Base-by-base conservation (phyloP, 306 rosid genomes). In the Pterocarpus macrocarpus region DNA sequence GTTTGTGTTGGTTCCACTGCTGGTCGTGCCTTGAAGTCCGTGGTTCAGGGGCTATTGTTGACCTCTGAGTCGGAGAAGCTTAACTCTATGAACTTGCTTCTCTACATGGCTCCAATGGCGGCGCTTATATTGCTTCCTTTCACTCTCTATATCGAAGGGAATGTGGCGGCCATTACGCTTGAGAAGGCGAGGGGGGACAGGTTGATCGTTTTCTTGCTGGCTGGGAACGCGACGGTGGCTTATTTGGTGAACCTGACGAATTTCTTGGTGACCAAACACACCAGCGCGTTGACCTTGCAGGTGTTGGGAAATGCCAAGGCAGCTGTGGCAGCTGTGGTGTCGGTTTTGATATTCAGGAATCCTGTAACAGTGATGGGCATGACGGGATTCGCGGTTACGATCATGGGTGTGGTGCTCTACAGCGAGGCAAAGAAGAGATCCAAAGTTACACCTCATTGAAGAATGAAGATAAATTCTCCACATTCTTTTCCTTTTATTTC, bases 231-330 rank as follows among this genome's bases (percentile, higher is more conserved):
- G 1, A 95, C 98, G 5, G 95, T 95, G n/a, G 98, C 98, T 12
- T 95, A 95, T 77, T 77, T 93, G 61, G 61, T 55, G 61, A 55
- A 55, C 61, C 28, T 55, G 16, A 55, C 61, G 32, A 55, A 55
- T n/a, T 95, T 95, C 73, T 38, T 95, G 78, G 98, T 95, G 5
- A 95, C 98, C n/a, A 95, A 95, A 35, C 97, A 95, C 78, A 95
- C 98, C 0, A 95, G 98, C 47, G 98, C 98, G 0, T 76, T 95
- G 87, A 95, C 98, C 0, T 71, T 95, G 61, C 99, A 95, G 83
- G 99, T 95, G 13, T 81, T 95, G 56, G 99, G 99, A 4, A 95
- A 95, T 78, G 99, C 97, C 1, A 95, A 95, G 78, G 97, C 97
- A 2, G 97, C 97, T 0, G 95, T 88, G 44, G 99, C 99, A 11